Base-by-base conservation (phyloP, 1,284 basidiomycete species). In the Cryptococcus floricola region DNA sequence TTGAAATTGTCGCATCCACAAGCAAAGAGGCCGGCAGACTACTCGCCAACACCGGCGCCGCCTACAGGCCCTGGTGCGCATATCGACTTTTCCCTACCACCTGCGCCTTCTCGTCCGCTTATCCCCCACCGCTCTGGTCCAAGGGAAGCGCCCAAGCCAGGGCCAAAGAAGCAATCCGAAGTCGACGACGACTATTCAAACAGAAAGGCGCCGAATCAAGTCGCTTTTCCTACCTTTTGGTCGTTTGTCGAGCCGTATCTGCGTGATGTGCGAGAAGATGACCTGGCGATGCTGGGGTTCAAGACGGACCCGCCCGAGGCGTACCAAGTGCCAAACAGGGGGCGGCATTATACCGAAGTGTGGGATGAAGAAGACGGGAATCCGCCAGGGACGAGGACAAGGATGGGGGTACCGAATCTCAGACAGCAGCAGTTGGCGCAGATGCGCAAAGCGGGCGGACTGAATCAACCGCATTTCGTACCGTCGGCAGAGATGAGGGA, bases 351-450 rank as follows among this genome's bases (percentile, higher is more conserved):
- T 70, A 81, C 84, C 27, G 88, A 94, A 52, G 80, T 87, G 2
- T 97, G 94, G 93, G 91, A 92, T 60, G 91, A 95, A 62, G 87
- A 92, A 70, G 94, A 97, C 72, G 81, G 81, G 5, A 62, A 60
- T 50, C 64, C 68, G n/a, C 61, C 61, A 4, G 67, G 66, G 6
- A 66, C 71, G 23, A 69, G 70, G 8, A 58, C 66, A 18, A 65
- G 67, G 12, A 52, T 71, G 43, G 57, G 63, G 8, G 65, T 76
- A 1, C 68, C 73, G 5, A 62, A 66, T 38, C 54, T 70, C 42
- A 67, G 74, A 3, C 62, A 57, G 27, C 58, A 60, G 18, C 57
- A 57, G 16, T 50, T 43, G 34, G 19, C 41, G 14, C 38, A 50
- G 43, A 56, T 39, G 31, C 41, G 41, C 23, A 42, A 42, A 23